Evolutionary conservation across 2,329 filamentous ascomycete genomes (phyloP), one percentile per base, ranked within the genome.

Genomic region (Arthrinium puccinioides): DNA sequence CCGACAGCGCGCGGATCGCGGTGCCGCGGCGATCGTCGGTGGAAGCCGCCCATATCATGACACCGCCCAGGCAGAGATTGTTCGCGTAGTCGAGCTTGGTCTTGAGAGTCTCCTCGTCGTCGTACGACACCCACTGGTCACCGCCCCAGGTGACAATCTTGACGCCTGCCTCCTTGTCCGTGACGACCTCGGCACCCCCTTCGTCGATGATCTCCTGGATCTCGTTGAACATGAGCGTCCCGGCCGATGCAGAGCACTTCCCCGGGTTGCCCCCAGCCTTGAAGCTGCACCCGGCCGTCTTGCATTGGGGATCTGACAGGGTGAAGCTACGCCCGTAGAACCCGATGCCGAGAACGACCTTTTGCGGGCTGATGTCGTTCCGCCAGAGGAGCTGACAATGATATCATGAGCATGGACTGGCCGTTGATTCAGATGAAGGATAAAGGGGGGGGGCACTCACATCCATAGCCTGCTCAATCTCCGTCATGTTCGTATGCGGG

Each of bases 371-470:
- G 20, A 76, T 54, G 24, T 63, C 50, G 36, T 61, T 65, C 6
- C 66, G 55, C 68, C 70, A 74, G 3, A 76, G 47, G 0, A 74
- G 62, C n/a, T n/a, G n/a, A n/a, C n/a, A n/a, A n/a, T n/a, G n/a
- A n/a, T n/a, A n/a, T n/a, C n/a, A n/a, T n/a, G n/a, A n/a, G n/a
- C n/a, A n/a, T n/a, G n/a, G n/a, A n/a, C n/a, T n/a, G n/a, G n/a
- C n/a, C n/a, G n/a, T n/a, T n/a, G n/a, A n/a, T n/a, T n/a, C n/a
- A n/a, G n/a, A n/a, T n/a, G n/a, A n/a, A n/a, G n/a, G n/a, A n/a
- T n/a, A n/a, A n/a, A n/a, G n/a, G n/a, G n/a, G n/a, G n/a, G n/a
- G n/a, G n/a, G n/a, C n/a, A n/a, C n/a, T n/a, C n/a, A n/a, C 61
- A 3, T 72, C 60, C 0, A 72, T 40, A 0, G 51, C 55, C 1